These are phyloP conservation scores for Fraxinus paxiana DNA, from an alignment of 305 asterid genomes.

Conservation along the genomic window DNA sequence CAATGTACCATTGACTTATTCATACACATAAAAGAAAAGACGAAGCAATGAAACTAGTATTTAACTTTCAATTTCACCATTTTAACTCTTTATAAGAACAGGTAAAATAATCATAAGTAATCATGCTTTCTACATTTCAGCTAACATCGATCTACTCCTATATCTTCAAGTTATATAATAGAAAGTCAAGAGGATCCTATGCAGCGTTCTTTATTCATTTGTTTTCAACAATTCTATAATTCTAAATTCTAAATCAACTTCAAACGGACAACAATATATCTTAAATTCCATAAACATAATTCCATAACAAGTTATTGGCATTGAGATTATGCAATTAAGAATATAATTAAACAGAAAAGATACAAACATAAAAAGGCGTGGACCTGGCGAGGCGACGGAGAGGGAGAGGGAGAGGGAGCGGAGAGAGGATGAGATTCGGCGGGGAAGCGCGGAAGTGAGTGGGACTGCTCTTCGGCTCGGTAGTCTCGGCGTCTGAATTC, in stretches of 20 bases:
- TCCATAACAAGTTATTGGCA: neutral
- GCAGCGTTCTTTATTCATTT: neutral
- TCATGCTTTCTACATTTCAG: neutral
- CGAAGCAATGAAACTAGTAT: constrained; percentile 4
- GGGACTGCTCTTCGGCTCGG: constrained; percentile 39
- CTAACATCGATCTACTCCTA: neutral
- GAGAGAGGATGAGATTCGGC: constrained; percentile 60
- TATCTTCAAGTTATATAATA: neutral
- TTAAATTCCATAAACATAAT: neutral
- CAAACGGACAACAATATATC: neutral
- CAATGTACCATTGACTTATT: neutral
- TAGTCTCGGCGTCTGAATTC: constrained; percentile 59
- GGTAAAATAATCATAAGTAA: neutral
- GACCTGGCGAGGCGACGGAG: constrained; percentile 43
- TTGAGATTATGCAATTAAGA: neutral
- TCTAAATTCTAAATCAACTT: neutral
- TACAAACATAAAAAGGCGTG: neutral
- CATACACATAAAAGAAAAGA: constrained; percentile 4
- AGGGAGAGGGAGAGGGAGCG: constrained; percentile 16
- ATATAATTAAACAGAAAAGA: neutral
- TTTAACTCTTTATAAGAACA: neutral
- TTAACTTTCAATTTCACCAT: neutral
- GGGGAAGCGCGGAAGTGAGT: constrained; percentile 39
- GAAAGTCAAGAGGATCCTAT: neutral
- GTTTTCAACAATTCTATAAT: neutral